These are phyloP conservation scores for Noccaea caerulescens DNA, from an alignment of 345 rosid genomes.

Conservation along the genomic window DNA sequence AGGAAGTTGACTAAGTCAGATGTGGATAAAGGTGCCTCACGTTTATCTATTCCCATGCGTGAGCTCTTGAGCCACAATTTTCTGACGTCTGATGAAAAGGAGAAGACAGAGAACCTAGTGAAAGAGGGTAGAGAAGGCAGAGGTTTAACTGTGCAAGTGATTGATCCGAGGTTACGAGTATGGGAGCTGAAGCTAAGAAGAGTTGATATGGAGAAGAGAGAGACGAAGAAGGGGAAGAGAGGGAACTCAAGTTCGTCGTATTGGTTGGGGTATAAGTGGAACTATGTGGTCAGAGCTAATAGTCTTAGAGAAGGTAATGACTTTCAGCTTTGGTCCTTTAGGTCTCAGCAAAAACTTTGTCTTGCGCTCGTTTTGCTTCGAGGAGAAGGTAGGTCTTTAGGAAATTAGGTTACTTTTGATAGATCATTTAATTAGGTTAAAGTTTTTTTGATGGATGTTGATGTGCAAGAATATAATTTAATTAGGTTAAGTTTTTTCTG, in stretches of 20 bases:
- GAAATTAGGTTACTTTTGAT: neutral
- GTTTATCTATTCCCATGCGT: constrained; percentile 9
- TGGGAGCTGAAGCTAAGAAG: constrained; percentile 27
- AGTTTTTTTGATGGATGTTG: too few relatives aligned
- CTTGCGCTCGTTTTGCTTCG: constrained; percentile 11
- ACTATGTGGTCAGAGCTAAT: constrained; percentile 14
- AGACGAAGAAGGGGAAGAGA: neutral
- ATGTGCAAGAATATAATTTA: too few relatives aligned
- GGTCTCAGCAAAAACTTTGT: constrained; percentile 24
- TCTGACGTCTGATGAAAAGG: constrained; percentile 15
- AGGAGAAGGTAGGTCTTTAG: neutral
- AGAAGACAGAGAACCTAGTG: neutral
- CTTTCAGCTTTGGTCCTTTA: constrained; percentile 28
- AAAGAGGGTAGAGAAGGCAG: constrained; percentile 12
- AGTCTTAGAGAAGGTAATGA: neutral
- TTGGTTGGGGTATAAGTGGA: constrained; percentile 21
- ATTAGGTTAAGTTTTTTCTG: neutral
- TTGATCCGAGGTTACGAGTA: neutral
- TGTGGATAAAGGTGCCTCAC: constrained; percentile 10
- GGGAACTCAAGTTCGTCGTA: neutral
- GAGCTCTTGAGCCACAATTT: neutral
- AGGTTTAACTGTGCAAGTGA: constrained; percentile 30
- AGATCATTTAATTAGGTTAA: too few relatives aligned
- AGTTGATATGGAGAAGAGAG: neutral
- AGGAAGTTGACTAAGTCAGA: constrained; percentile 8